Conservation (phyloP, 2,329 filamentous ascomycete genomes). For the Ophiostoma fasciatum region DNA sequence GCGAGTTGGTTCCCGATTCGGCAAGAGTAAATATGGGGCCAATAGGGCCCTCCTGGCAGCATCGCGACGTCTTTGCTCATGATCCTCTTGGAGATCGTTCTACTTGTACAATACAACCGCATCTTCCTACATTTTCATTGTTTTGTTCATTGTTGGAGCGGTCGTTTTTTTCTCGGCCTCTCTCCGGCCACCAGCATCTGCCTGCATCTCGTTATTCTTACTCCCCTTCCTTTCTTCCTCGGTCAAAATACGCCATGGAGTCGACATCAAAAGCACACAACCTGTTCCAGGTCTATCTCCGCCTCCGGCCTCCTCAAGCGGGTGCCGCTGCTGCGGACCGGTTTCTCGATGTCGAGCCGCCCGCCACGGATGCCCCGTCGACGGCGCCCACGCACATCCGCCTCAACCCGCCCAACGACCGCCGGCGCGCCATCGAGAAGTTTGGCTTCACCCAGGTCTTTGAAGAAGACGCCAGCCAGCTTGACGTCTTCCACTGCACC, state of each 20-base stretch:
- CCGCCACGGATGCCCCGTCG: conserved; percentile 20
- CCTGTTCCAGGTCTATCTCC: conserved; percentile 84
- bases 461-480: conserved; percentile 68
- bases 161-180: no score
- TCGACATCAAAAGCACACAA: conserved; percentile 24
- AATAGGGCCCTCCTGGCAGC: no score
- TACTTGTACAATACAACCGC: no score
- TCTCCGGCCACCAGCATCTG: no score
- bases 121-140: no score
- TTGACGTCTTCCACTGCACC: conserved; percentile 74
- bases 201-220: not conserved
- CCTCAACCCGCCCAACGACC: conserved; percentile 67
- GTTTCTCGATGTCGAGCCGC: conserved; percentile 62
- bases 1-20: conserved; percentile 5
- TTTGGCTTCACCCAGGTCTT: conserved; percentile 94
- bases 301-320: conserved; percentile 54
- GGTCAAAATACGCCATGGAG: conserved; percentile 21
- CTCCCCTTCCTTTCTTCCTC: not conserved
- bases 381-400: conserved; percentile 54
- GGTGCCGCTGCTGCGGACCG: conserved; percentile 38
- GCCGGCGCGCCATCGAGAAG: conserved; percentile 78
- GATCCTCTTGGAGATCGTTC: no score
- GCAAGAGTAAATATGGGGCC: conserved; percentile 10
- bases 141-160: no score
- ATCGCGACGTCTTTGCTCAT: no score